A percentile compares a stretch with the other conserved stretches of the same genome.
Conservation (phyloP, 1,284 basidiomycete genomes). For the Cutaneotrichosporon spelunceum region DNA sequence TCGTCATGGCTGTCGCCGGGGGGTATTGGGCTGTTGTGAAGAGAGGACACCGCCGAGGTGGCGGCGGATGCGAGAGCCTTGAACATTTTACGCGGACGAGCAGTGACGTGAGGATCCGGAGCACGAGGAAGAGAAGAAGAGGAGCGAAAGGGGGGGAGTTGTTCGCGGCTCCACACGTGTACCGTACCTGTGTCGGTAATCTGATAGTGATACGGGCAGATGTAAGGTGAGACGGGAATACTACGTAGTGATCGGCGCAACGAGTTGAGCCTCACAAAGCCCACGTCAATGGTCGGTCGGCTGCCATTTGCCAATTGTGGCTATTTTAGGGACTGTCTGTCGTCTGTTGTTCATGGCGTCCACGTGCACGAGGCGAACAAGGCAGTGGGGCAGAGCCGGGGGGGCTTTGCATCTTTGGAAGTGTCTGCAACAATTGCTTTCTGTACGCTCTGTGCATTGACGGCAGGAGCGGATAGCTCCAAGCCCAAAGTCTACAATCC, state of each 20-base stretch:
- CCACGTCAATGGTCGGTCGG: too few relatives aligned
- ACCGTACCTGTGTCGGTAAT: not conserved
- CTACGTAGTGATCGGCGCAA: too few relatives aligned
- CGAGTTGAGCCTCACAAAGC: too few relatives aligned
- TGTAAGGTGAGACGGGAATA: too few relatives aligned
- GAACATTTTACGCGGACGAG: constrained; percentile 28
- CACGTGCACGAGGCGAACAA: too few relatives aligned
- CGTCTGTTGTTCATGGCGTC: too few relatives aligned
- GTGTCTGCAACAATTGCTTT: too few relatives aligned
- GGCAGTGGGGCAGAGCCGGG: not conserved
- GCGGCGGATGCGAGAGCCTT: constrained; percentile 39
- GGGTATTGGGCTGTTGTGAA: constrained; percentile 1
- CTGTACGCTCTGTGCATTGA: not conserved
- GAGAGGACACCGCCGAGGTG: constrained; percentile 23
- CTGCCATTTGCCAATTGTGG: too few relatives aligned
- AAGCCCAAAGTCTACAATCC: not conserved
- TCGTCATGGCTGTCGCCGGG: constrained; percentile 24
- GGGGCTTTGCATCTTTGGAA: not conserved
- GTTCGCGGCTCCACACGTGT: too few relatives aligned
- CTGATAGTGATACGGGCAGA: not conserved
- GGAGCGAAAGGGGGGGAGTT: not conserved
- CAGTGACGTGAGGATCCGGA: not conserved
- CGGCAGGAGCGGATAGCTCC: too few relatives aligned
- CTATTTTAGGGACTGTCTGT: too few relatives aligned
- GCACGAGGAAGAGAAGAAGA: not conserved